A percentile compares a stretch with the other conserved stretches of the same genome.
These are phyloP conservation scores for Clavariopsis aquatica DNA, from an alignment of 495 filamentous ascomycete species.

Conservation along the genomic window DNA sequence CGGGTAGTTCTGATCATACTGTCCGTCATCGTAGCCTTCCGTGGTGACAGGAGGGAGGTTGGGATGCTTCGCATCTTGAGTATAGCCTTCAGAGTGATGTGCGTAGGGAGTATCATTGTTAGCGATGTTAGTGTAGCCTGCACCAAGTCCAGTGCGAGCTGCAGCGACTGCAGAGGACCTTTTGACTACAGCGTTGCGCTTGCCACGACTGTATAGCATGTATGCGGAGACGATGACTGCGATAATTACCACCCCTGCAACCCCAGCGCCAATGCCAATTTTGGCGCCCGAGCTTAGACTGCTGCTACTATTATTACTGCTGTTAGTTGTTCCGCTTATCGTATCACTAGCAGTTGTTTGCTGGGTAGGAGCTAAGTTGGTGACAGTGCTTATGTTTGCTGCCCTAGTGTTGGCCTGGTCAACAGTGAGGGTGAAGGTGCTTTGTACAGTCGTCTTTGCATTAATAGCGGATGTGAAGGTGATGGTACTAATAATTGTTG, in stretches of 20 bases:
- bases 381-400: background rate
- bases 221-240: background rate
- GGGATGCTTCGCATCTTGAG: background rate
- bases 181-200: background rate
- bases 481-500: background rate
- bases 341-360: background rate
- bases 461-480: conserved; percentile 10
- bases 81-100: no score
- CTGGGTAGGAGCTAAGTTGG: no score
- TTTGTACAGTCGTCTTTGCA: conserved; percentile 1
- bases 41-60: background rate
- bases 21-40: background rate
- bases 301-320: background rate
- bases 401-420: background rate
- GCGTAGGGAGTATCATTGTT: background rate
- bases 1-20: background rate
- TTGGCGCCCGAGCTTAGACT: conserved; percentile 5
- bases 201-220: conserved; percentile 1
- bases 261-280: conserved; percentile 5
- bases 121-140: background rate
- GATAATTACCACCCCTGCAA: background rate
- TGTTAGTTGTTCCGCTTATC: background rate
- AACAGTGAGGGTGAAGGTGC: conserved; percentile 4
- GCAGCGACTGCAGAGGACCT: background rate
- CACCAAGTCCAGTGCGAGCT: background rate